phyloP scores from a whole-genome alignment of 2,329 filamentous ascomycete species.

The Scedosporium apiospermum region DNA sequence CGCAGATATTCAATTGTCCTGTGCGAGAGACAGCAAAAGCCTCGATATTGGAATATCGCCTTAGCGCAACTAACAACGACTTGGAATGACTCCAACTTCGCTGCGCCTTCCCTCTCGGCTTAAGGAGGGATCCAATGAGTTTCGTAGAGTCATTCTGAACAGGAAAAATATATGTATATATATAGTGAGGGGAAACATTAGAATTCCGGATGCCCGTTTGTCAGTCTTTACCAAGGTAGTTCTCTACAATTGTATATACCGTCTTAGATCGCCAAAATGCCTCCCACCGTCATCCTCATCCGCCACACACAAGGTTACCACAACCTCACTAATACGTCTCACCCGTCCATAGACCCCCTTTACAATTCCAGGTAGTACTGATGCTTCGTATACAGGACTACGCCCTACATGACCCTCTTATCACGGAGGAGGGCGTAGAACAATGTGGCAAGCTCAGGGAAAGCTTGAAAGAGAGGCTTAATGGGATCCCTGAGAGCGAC shows the following conservation, averaged over 20 bases:
- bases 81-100: too few relatives aligned
- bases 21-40: too few relatives aligned
- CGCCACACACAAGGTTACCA: constrained; percentile 74
- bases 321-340: constrained; percentile 40
- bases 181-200: too few relatives aligned
- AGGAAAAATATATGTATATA: too few relatives aligned
- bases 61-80: too few relatives aligned
- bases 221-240: too few relatives aligned
- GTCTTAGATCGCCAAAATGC: constrained; percentile 51
- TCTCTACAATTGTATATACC: constrained; percentile 40
- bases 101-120: too few relatives aligned
- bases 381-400: constrained; percentile 32
- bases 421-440: constrained; percentile 37
- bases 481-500: constrained; percentile 18
- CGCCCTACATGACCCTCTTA: constrained; percentile 36
- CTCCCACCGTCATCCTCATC: constrained; percentile 64
- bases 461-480: constrained; percentile 30
- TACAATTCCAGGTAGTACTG: constrained; percentile 7
- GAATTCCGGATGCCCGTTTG: too few relatives aligned
- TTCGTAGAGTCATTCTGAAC: too few relatives aligned
- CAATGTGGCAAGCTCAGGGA: constrained; percentile 37
- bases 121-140: too few relatives aligned
- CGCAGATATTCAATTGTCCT: too few relatives aligned
- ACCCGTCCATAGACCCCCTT: not conserved
- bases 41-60: too few relatives aligned